These are phyloP conservation scores for Stachybotrys chartarum DNA, from an alignment of 2,329 filamentous ascomycete species.

Conservation along the genomic window DNA sequence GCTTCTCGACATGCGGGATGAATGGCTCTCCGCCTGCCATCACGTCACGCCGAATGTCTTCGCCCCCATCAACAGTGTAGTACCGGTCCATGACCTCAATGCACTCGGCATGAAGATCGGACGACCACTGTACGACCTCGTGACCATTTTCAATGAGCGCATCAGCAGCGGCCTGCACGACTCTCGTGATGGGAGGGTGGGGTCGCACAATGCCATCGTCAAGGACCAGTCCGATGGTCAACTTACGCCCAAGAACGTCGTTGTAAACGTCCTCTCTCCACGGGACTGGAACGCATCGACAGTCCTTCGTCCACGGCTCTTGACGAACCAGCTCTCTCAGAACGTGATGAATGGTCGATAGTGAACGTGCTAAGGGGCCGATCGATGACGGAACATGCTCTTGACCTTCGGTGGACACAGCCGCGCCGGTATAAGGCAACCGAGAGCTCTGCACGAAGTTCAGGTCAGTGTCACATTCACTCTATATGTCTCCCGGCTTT, in stretches of 20 bases:
- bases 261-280: constrained; percentile 42
- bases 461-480: neutral
- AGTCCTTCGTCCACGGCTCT: constrained; percentile 47
- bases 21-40: constrained; percentile 49
- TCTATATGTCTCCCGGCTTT: neutral
- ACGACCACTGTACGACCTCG: constrained; percentile 45
- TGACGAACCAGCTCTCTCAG: constrained; percentile 39
- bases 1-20: constrained; percentile 48
- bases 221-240: constrained; percentile 41
- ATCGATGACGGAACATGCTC: constrained; percentile 56
- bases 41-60: constrained; percentile 52
- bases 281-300: constrained; percentile 42
- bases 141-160: constrained; percentile 41
- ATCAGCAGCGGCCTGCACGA: constrained; percentile 28
- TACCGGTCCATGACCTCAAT: constrained; percentile 53
- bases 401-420: constrained; percentile 56
- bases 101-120: constrained; percentile 43
- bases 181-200: constrained; percentile 44
- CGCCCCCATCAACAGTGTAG: constrained; percentile 56
- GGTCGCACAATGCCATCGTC: constrained; percentile 48
- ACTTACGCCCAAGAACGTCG: constrained; percentile 29
- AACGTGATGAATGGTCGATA: constrained; percentile 35
- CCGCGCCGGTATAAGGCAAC: constrained; percentile 49
- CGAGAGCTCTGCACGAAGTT: constrained; percentile 37
- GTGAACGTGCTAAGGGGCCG: constrained; percentile 47